These are phyloP conservation scores for Calonectria pteridis DNA, from an alignment of 2,329 filamentous ascomycete genomes.

Conservation along the genomic window DNA sequence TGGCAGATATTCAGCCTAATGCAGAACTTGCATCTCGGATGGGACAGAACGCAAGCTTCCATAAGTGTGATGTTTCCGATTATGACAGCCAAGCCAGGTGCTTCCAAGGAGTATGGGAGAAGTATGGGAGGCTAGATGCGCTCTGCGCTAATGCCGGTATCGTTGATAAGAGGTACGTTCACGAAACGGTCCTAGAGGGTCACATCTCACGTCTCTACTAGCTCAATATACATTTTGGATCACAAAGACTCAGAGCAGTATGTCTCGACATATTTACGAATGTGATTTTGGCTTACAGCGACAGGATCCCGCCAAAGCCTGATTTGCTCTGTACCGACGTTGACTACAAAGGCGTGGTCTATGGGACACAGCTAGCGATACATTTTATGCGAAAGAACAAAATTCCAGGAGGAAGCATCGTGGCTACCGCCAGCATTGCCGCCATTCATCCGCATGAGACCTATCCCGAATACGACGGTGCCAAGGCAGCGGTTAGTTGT, in stretches of 20 bases:
- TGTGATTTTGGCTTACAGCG: neutral
- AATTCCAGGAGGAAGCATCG: constrained; percentile 56
- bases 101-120: constrained; percentile 57
- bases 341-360: constrained; percentile 64
- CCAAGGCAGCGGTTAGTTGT: constrained; percentile 60
- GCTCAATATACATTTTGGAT: constrained; percentile 57
- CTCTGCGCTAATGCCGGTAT: constrained; percentile 65
- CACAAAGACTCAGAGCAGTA: constrained; percentile 32
- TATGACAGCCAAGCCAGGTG: constrained; percentile 58
- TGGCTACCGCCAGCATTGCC: constrained; percentile 58
- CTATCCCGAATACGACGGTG: constrained; percentile 63
- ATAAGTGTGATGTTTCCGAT: constrained; percentile 58
- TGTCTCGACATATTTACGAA: neutral
- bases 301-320: constrained; percentile 56
- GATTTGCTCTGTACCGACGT: constrained; percentile 60
- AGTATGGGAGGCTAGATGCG: constrained; percentile 61
- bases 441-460: constrained; percentile 57
- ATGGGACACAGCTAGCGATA: constrained; percentile 61
- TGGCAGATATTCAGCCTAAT: constrained; percentile 53
- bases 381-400: constrained; percentile 67
- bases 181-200: neutral
- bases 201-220: constrained; percentile 17
- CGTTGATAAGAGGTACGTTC: constrained; percentile 51
- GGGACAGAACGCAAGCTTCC: constrained; percentile 56
- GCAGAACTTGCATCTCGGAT: constrained; percentile 48